phyloP scores from a whole-genome alignment of 2,329 filamentous ascomycete genomes.

The Botryosphaeria dothidea region DNA sequence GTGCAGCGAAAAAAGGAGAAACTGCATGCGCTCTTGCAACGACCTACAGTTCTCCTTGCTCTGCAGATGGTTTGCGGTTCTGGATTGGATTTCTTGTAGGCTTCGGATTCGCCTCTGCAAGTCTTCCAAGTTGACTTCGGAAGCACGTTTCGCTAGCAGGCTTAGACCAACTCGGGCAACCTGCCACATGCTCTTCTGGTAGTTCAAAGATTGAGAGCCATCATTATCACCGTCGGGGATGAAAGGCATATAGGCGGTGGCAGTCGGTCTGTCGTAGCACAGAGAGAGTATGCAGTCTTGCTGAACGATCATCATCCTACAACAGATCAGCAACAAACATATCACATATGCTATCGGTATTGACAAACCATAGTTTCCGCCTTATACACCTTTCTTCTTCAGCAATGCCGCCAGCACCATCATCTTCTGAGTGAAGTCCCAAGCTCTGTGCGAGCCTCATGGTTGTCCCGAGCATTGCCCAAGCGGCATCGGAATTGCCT shows the following conservation, averaged over 20 bases:
- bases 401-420: background rate
- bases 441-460: constrained; percentile 9
- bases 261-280: constrained; percentile 9
- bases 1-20: background rate
- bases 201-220: background rate
- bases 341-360: too few relatives aligned
- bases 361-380: background rate
- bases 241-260: background rate
- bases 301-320: constrained; percentile 8
- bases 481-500: constrained; percentile 13
- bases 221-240: too few relatives aligned
- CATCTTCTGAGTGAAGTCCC: background rate
- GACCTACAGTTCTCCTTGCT: background rate
- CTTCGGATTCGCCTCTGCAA: background rate
- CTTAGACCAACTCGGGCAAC: background rate
- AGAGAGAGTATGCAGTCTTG: constrained; percentile 9
- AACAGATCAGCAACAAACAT: background rate
- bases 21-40: background rate
- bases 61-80: background rate
- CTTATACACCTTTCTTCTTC: background rate
- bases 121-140: background rate
- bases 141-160: background rate
- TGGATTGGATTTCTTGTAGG: background rate
- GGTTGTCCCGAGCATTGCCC: constrained; percentile 2
- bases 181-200: constrained; percentile 8